Base-by-base conservation (phyloP, 139 green algal genomes). In the Chlorella sorokiniana region DNA sequence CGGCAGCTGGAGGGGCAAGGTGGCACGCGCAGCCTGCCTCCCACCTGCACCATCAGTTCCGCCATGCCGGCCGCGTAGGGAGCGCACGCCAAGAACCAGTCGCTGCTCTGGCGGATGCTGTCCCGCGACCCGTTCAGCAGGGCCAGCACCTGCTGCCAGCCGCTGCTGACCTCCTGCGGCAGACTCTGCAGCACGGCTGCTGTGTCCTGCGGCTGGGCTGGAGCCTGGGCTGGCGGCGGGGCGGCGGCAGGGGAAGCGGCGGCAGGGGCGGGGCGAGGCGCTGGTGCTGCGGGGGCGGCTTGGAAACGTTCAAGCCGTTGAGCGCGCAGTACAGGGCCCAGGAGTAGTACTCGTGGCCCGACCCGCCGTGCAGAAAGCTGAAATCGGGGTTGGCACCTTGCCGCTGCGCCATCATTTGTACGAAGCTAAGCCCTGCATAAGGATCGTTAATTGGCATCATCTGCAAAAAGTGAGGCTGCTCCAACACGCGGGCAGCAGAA, bases 21-120 rank as follows among this genome's bases (percentile, higher is more conserved):
- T 9, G 18, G 45, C 35, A 52, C 2, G 35, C 65, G n/a, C 4
- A 33, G 14, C 31, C 6, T 6, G 23, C 3, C 5, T 9, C 51
- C 11, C 59, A 86, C 63, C 73, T 76, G 63, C 35, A 64, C 52
- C 84, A 97, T 91, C 77, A 87, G 76, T 22, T 84, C 83, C 25
- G 89, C 94, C 83, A 98, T 87, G 22, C 90, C 91, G 7, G 79
- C 67, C 0, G 91, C 90, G 62, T 94, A 90, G 27, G 76, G 71
- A 4, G 64, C 72, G 62, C 91, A 93, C n/a, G 86, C 84, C 90
- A 98, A 89, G 81, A 98, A 97, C 95, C 95, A 98, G 18, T 81
- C 80, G 78, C 94, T 88, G 48, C 88, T 89, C 33, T 85, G 76
- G 77, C 91, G 95, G 81, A 98, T 97, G 35, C 87, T 94, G 0